Percentiles rank a stretch among this genome's conserved stretches.
phyloP scores from a whole-genome alignment of 169 alveolate species.

The Eimeria sp. region DNA sequence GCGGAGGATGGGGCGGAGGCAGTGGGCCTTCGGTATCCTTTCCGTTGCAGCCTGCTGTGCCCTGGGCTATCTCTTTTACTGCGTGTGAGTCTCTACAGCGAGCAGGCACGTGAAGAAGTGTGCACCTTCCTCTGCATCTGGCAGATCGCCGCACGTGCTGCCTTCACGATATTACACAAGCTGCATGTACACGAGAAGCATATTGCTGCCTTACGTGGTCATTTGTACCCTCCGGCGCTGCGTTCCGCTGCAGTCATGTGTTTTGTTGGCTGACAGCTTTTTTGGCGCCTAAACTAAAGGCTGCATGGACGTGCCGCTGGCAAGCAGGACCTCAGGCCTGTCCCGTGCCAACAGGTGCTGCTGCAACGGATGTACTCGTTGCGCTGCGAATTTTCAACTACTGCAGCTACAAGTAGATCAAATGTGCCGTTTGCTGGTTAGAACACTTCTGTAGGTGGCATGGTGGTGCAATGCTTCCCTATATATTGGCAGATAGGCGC shows the following conservation, averaged over 20 bases:
- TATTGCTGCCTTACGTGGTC: neutral
- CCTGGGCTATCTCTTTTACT: constrained; percentile 70
- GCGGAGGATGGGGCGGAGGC: constrained; percentile 49
- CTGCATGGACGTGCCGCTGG: neutral
- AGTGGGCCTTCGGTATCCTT: constrained; percentile 73
- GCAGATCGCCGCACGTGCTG: neutral
- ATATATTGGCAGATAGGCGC: neutral
- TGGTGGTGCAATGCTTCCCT: neutral
- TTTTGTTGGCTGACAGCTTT: constrained; percentile 34
- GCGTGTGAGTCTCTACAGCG: constrained; percentile 38
- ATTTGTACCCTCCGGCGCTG: neutral
- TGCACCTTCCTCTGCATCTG: neutral
- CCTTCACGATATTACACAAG: neutral
- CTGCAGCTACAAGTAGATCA: constrained; percentile 1
- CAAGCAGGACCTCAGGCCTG: neutral
- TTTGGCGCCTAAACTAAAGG: constrained; percentile 15
- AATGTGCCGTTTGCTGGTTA: neutral
- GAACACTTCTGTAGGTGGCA: neutral
- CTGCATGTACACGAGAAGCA: neutral
- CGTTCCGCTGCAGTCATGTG: constrained; percentile 36
- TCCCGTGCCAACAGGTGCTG: constrained; percentile 1
- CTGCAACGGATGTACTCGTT: neutral
- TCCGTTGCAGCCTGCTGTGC: constrained; percentile 50
- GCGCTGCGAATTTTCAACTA: neutral
- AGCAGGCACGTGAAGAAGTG: neutral